Evolutionary conservation across 2,329 filamentous ascomycete species (phyloP), one percentile per base, ranked within the genome.

Genomic region (Aspergillus vadensis): DNA sequence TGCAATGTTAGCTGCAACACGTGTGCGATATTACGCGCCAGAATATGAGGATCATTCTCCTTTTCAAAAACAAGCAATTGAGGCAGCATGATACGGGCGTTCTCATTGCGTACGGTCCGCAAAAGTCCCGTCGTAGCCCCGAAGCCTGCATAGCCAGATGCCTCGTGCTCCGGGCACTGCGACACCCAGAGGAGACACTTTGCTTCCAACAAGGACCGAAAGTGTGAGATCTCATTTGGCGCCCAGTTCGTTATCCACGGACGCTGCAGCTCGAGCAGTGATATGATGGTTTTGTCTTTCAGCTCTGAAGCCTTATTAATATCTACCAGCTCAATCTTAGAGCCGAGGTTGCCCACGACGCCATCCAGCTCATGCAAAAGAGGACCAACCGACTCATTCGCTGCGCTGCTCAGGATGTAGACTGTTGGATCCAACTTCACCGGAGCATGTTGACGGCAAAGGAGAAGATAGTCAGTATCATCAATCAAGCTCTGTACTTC

Each of bases 81-180:
- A 1, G 67, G 62, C 19, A 72, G 63, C 2, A 55, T 62, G 2
- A 66, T 58, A 36, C 53, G 60, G 41, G 65, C 65, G 10, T 67
- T 55, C 48, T 72, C 70, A 44, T 69, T 68, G 52, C 70, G 66
- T 3, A 71, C 57, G 8, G 67, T 67, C 17, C 70, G 67, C 39
- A 70, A 25, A n/a, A 72, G 62, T 9, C 67, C 69, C 7, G 62
- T 55, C 4, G 63, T 64, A 0, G 67, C 64, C 19, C 66, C 67
- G 43, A 61, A 67, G 8, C 52, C 69, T 25, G 58, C 55, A 39
- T 65, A 65, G 39, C 32, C 7, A 4, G 19, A n/a, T 1, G 30
- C 19, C 23, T 57, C 63, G 55, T 65, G 47, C 17, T 19, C 27
- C 57, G 63, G 65, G 39, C 48, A 63, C 7, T 63, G 66, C 0